Evolutionary conservation across 495 filamentous ascomycete genomes (phyloP).

Genomic region (Penicillium malachiteum): DNA sequence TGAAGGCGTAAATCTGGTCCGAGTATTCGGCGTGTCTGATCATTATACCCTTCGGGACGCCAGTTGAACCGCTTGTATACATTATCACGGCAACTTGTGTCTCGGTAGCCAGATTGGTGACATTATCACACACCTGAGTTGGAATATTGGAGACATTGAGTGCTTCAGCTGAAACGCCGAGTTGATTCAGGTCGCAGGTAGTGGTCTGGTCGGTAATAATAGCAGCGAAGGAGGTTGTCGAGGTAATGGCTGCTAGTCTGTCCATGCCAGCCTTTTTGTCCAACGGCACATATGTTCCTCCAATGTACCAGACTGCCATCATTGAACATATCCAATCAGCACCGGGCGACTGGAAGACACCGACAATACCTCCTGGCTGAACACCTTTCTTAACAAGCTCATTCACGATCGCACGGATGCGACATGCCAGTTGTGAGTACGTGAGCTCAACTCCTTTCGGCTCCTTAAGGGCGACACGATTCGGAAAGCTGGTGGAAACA

Average conservation of each 20-base stretch:
- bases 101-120: not conserved
- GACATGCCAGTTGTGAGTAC: conserved; percentile 10
- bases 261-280: conserved; percentile 36
- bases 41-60: conserved; percentile 38
- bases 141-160: not conserved
- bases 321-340: conserved; percentile 49
- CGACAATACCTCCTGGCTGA: conserved; percentile 22
- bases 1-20: conserved; percentile 30
- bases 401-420: conserved; percentile 14
- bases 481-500: conserved; percentile 8
- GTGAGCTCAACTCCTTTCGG: conserved; percentile 11
- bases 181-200: not conserved
- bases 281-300: conserved; percentile 51
- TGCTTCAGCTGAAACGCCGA: conserved; percentile 19
- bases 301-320: conserved; percentile 49
- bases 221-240: conserved; percentile 17
- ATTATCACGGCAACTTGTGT: conserved; percentile 34
- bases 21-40: conserved; percentile 29
- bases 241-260: conserved; percentile 30
- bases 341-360: conserved; percentile 24
- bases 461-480: conserved; percentile 13
- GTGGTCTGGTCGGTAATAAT: conserved; percentile 14
- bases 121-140: not conserved
- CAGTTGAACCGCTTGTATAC: conserved; percentile 43
- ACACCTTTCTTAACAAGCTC: conserved; percentile 15